Evolutionary conservation across 495 filamentous ascomycete species (phyloP).

Genomic region (Aspergillus sclerotiicarbonarius): DNA sequence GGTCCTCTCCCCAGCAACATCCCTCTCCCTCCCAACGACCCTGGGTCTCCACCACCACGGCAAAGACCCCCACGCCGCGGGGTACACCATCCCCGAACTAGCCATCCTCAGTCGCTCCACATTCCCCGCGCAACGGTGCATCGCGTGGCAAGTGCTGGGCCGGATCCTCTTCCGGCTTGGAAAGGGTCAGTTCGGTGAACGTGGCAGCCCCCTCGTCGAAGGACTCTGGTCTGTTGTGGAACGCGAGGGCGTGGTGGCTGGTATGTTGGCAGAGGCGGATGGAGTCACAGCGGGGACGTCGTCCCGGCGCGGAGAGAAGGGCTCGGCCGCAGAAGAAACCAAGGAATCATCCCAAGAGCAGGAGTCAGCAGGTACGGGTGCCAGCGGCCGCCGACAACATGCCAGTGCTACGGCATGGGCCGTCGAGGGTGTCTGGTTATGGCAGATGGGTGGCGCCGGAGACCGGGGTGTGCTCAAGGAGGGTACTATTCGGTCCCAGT

Average conservation of each 20-base stretch:
- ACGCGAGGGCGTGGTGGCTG: conserved; percentile 70
- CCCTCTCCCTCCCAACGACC: conserved; percentile 66
- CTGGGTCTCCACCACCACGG: conserved; percentile 92
- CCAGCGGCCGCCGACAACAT: conserved; percentile 45
- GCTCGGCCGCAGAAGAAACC: neutral
- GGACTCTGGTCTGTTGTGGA: conserved; percentile 77
- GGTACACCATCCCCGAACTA: conserved; percentile 90
- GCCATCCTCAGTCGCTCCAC: conserved; percentile 76
- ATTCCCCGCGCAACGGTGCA: conserved; percentile 81
- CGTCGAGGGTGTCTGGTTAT: conserved; percentile 87
- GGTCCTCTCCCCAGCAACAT: conserved; percentile 70
- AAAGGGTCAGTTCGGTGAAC: conserved; percentile 69
- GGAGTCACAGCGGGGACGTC: conserved; percentile 25
- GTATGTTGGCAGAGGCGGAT: conserved; percentile 65
- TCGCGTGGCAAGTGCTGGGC: conserved; percentile 89
- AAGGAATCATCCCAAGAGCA: neutral
- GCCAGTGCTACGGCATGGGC: conserved; percentile 75
- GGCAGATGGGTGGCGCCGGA: conserved; percentile 73
- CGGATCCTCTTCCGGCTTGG: conserved; percentile 82
- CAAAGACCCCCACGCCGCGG: conserved; percentile 87
- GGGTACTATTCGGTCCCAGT: conserved; percentile 32
- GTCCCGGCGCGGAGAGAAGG: neutral
- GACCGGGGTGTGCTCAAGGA: conserved; percentile 43
- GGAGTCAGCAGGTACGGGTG: neutral
- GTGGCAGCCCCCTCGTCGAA: conserved; percentile 54